These are phyloP conservation scores for Macadamia tetraphylla DNA, from an alignment of 164 flowering plant species.

Conservation along the genomic window DNA sequence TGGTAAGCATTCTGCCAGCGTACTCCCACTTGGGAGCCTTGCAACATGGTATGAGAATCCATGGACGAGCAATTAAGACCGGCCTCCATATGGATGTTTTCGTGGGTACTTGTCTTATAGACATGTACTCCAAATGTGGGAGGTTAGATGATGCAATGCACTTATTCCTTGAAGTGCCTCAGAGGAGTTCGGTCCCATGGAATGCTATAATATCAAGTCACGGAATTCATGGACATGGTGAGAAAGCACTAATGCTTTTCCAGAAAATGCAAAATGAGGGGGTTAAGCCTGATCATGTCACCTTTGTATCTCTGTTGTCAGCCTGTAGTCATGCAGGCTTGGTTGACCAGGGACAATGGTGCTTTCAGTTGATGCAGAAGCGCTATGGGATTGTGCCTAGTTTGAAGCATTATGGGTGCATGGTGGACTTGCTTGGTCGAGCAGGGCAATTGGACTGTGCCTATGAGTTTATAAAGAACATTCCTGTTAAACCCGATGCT, in stretches of 20 bases:
- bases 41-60: constrained; percentile 49
- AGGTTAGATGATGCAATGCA: constrained; percentile 41
- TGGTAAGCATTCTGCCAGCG: constrained; percentile 64
- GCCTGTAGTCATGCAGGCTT: constrained; percentile 75
- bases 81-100: constrained; percentile 41
- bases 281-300: constrained; percentile 52
- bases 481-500: constrained; percentile 59
- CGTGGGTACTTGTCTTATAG: constrained; percentile 57
- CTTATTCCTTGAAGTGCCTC: constrained; percentile 39
- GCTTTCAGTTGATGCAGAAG: constrained; percentile 40
- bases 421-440: constrained; percentile 68
- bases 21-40: constrained; percentile 59
- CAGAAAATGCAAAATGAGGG: constrained; percentile 40
- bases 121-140: constrained; percentile 73
- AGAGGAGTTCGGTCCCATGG: constrained; percentile 48
- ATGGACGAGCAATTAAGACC: constrained; percentile 33
- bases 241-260: constrained; percentile 39
- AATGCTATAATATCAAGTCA: constrained; percentile 60
- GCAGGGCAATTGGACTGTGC: constrained; percentile 53
- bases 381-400: constrained; percentile 41
- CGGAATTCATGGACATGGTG: constrained; percentile 56
- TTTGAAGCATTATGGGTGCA: constrained; percentile 62
- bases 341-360: constrained; percentile 44
- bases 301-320: constrained; percentile 47
- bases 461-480: constrained; percentile 37